Evolutionary conservation across 192 early-diverging fungal species (phyloP).

Genomic region (Rhizoclosmatium sp.): DNA sequence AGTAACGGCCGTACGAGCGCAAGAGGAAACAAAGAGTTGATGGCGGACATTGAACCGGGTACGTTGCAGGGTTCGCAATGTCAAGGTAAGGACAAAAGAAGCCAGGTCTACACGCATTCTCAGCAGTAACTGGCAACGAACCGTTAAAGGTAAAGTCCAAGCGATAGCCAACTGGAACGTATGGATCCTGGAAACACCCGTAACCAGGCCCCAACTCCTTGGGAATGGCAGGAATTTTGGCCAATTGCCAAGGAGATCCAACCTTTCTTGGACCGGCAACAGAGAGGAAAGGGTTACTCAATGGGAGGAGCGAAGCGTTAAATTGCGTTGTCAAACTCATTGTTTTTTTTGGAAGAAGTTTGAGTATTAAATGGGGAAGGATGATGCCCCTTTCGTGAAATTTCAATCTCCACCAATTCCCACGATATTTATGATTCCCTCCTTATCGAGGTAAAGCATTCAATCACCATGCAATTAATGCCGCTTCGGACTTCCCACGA

Average conservation of each 20-base stretch:
- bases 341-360: too few species aligned
- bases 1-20: slow-evolving; percentile 9
- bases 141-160: slow-evolving; percentile 10
- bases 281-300: not conserved
- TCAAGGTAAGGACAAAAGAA: slow-evolving; percentile 46
- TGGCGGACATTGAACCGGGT: slow-evolving; percentile 37
- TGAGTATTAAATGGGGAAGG: too few species aligned
- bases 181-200: slow-evolving; percentile 23
- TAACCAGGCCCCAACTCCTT: slow-evolving; percentile 26
- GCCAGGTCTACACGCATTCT: slow-evolving; percentile 23
- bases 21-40: slow-evolving; percentile 3
- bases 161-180: not conserved
- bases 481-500: too few species aligned
- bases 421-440: too few species aligned
- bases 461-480: too few species aligned
- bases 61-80: slow-evolving; percentile 19
- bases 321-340: too few species aligned
- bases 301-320: not conserved
- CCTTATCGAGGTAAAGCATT: too few species aligned
- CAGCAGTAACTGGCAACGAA: not conserved
- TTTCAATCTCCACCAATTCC: too few species aligned
- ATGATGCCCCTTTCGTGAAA: too few species aligned
- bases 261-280: not conserved
- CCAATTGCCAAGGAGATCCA: not conserved
- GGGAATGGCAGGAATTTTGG: not conserved